Conservation (phyloP, 805 yeast genomes). For the Teunomyces pallodes region DNA sequence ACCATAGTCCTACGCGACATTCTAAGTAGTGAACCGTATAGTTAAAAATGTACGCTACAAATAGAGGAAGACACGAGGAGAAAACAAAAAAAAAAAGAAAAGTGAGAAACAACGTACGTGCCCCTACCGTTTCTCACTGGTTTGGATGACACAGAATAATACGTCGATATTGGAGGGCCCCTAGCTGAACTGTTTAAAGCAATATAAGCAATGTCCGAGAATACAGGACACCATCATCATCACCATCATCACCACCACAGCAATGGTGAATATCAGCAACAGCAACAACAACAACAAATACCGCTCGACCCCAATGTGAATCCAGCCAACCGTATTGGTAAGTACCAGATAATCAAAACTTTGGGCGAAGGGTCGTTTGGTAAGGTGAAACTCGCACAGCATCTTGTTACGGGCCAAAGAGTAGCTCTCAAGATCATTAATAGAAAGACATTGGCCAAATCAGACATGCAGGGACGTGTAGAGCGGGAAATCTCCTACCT, state of each 20-base stretch:
- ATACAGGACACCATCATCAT: constrained; percentile 1
- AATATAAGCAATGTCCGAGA: constrained; percentile 1
- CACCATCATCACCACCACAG: constrained; percentile 19
- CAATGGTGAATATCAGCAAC: constrained; percentile 6
- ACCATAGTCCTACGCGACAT: background rate
- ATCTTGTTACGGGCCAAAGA: constrained; percentile 26
- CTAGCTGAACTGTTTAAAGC: background rate
- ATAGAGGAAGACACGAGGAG: background rate
- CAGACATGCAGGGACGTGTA: constrained; percentile 30
- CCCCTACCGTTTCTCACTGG: background rate
- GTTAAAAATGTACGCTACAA: background rate
- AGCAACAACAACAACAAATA: background rate
- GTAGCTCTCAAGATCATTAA: constrained; percentile 31
- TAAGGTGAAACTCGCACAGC: constrained; percentile 31
- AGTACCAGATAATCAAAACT: constrained; percentile 37
- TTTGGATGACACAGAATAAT: background rate
- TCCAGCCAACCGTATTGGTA: constrained; percentile 65
- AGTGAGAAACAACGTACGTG: background rate
- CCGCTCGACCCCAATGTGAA: constrained; percentile 18
- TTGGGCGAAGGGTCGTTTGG: constrained; percentile 32
- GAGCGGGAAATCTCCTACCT: constrained; percentile 30
- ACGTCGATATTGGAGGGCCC: background rate
- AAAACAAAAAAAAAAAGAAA: background rate
- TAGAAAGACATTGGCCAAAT: constrained; percentile 28
- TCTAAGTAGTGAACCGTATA: background rate